Evolutionary conservation across 192 early-diverging fungal genomes (phyloP), one percentile per base, ranked within the genome.

Genomic region (Oehlia diaphana): DNA sequence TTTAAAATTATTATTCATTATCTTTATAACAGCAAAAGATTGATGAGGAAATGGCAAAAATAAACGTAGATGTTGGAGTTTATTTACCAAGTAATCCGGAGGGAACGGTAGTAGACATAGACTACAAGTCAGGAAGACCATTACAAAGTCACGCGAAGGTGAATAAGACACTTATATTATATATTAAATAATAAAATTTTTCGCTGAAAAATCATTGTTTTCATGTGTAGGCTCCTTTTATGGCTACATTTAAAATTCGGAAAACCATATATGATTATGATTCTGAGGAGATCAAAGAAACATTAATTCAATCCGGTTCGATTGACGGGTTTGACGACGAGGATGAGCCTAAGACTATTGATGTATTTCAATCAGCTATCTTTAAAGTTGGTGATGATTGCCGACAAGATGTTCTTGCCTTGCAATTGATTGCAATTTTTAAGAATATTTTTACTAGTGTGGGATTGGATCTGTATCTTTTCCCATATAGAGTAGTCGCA

Each of bases 361-460:
- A 89, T 78, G 87, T 91, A 4, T 92, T 94, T 86, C 92, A 95
- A 81, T 93, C 94, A 6, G 93, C 96, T 2, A 99, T 99, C 76
- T 99, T 99, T 90, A 99, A 99, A 89, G 97, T 99, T 63, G 98
- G 98, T 76, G 98, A 99, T 79, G 97, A 99, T 86, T 99, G 98
- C 86, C 92, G 98, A 39, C 98, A 99, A 85, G 98, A 99, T 83
- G 94, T 99, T 23, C 88, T 99, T 79, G 97, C 98, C 4, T 84
- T 99, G 68, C 98, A 99, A 87, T 88, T 99, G 80, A 98, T 99
- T 87, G 94, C 94, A 1, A 92, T 97, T 47, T 99, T 98, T 87
- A 98, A 99, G 80, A 95, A 93, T 85, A 97, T 99, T 64, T 97
- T 97, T 73, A 90, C 92, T 0, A 92, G 90, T 44, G 92, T 93